phyloP scores from a whole-genome alignment of 768 basidiomycete species.

The Hygrophorus pudorinus region DNA sequence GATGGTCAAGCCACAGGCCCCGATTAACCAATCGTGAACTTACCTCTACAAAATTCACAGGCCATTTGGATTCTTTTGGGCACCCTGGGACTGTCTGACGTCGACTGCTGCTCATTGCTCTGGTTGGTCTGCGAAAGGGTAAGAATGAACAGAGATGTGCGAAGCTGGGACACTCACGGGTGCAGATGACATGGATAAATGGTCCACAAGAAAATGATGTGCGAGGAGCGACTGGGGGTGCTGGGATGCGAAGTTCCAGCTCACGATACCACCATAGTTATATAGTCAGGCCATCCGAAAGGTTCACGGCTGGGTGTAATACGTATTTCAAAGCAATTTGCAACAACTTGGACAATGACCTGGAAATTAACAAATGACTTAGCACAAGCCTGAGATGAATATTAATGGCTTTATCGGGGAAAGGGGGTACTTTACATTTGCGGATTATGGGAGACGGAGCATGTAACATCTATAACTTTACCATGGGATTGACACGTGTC shows the following conservation, averaged over 20 bases:
- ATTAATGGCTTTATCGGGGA: constrained; percentile 7
- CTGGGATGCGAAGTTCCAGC: too few relatives aligned
- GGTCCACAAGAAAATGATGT: neutral
- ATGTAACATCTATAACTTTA: too few relatives aligned
- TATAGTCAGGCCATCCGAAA: too few relatives aligned
- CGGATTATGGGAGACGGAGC: too few relatives aligned
- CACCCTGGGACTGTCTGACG: constrained; percentile 13
- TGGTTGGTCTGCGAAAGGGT: neutral
- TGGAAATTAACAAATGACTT: too few relatives aligned
- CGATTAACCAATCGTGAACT: neutral
- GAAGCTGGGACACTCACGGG: neutral
- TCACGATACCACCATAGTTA: too few relatives aligned
- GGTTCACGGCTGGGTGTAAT: too few relatives aligned
- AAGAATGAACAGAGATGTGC: neutral
- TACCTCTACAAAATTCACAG: constrained; percentile 65
- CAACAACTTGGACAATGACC: too few relatives aligned
- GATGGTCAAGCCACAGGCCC: neutral
- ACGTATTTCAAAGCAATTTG: too few relatives aligned
- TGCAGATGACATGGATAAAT: neutral
- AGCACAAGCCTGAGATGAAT: too few relatives aligned
- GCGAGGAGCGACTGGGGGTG: too few relatives aligned
- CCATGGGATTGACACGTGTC: too few relatives aligned
- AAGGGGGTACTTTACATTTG: constrained; percentile 1
- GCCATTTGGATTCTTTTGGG: constrained; percentile 56
- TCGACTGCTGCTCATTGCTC: neutral